Conservation (phyloP, 1,284 basidiomycete genomes). For the Rhodotorula sp. region DNA sequence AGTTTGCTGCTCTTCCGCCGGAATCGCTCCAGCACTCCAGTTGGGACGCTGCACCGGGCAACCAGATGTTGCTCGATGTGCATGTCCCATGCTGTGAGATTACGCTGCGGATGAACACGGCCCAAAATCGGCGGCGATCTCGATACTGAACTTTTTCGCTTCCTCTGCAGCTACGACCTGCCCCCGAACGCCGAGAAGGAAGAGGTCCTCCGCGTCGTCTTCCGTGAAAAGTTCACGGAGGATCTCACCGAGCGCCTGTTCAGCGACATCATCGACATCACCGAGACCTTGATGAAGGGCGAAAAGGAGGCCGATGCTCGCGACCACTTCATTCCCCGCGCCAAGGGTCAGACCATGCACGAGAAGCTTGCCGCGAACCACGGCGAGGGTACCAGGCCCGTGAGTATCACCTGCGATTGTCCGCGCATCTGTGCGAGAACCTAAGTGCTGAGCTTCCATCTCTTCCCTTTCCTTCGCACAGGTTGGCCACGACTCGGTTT, state of each 20-base stretch:
- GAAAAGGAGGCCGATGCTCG: conserved; percentile 7
- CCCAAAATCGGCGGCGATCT: too few species aligned
- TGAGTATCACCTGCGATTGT: neutral
- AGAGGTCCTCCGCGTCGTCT: conserved; percentile 82
- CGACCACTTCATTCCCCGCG: neutral
- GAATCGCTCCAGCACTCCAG: neutral
- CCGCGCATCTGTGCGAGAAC: neutral
- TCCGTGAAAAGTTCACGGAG: conserved; percentile 67
- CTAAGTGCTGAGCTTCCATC: neutral
- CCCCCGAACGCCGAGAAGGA: conserved; percentile 66
- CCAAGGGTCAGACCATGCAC: conserved; percentile 2
- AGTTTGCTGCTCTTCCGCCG: conserved; percentile 21
- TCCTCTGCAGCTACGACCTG: conserved; percentile 55
- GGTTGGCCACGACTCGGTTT: conserved; percentile 13
- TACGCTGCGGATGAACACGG: too few species aligned
- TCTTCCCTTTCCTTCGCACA: neutral
- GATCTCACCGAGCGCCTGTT: conserved; percentile 32
- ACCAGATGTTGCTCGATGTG: neutral
- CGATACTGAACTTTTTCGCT: neutral
- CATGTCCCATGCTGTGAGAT: conserved; percentile 53
- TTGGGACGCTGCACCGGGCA: too few species aligned
- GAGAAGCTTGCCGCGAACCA: conserved; percentile 31
- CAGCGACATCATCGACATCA: conserved; percentile 34
- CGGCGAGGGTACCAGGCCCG: conserved; percentile 28
- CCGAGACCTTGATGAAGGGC: conserved; percentile 35